These are phyloP conservation scores for Hymenoscyphus infarciens DNA, from an alignment of 2,329 filamentous ascomycete species.

Conservation along the genomic window DNA sequence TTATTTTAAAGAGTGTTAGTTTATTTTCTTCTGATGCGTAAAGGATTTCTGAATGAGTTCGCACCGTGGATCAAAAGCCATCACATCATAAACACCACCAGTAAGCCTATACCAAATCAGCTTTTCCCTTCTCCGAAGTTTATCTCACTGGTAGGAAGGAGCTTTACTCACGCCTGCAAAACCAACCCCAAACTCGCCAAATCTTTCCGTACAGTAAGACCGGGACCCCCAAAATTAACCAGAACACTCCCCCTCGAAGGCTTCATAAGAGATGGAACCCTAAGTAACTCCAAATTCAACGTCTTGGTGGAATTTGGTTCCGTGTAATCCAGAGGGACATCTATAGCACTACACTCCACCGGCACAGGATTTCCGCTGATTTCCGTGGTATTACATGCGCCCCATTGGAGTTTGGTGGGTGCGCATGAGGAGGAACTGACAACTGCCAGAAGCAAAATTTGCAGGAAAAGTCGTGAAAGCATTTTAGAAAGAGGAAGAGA, in stretches of 20 bases:
- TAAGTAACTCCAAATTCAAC: slow-evolving; percentile 11
- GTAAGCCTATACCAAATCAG: slow-evolving; percentile 10
- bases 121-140: background rate
- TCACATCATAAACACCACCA: slow-evolving; percentile 15
- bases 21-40: too few relatives aligned
- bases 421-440: background rate
- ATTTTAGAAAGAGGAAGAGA: background rate
- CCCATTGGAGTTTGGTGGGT: background rate
- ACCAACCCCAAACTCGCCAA: background rate
- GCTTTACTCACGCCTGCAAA: slow-evolving; percentile 12
- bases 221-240: slow-evolving; percentile 19
- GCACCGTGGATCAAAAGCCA: slow-evolving; percentile 17
- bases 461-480: background rate
- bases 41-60: too few relatives aligned
- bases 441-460: background rate
- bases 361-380: background rate
- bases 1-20: too few relatives aligned
- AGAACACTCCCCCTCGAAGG: slow-evolving; percentile 16
- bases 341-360: slow-evolving; percentile 7
- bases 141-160: too few relatives aligned
- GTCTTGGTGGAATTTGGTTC: slow-evolving; percentile 6
- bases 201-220: slow-evolving; percentile 1
- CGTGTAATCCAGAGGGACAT: slow-evolving; percentile 18
- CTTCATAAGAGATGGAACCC: slow-evolving; percentile 7
- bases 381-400: background rate